Evolutionary conservation across 2,329 filamentous ascomycete genomes (phyloP).

Genomic region (Zelopaecilomyces penicillatus): DNA sequence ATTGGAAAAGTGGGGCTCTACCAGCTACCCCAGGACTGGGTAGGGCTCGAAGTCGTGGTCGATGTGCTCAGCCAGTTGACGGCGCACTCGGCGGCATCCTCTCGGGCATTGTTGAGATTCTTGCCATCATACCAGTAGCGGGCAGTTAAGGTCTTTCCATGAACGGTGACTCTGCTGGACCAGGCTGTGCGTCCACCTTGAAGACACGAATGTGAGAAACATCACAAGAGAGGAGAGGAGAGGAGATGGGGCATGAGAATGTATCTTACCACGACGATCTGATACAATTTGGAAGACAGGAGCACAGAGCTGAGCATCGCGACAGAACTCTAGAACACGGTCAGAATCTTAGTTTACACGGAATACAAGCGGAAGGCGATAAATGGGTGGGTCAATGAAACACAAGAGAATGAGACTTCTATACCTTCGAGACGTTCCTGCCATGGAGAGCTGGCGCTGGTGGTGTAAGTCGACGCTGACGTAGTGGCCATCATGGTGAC

Average conservation of each 20-base stretch:
- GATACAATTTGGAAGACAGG: conserved; percentile 65
- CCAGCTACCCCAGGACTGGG: conserved; percentile 16
- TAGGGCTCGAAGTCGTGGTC: conserved; percentile 21
- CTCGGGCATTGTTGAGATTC: conserved; percentile 77
- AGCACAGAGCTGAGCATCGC: conserved; percentile 39
- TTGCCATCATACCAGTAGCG: conserved; percentile 89
- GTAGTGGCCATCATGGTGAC: conserved; percentile 13
- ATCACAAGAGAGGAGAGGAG: not conserved
- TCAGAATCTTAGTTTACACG: too few species aligned
- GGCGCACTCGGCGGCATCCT: conserved; percentile 84
- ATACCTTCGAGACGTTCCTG: conserved; percentile 50
- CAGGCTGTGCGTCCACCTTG: conserved; percentile 82
- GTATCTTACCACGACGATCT: conserved; percentile 58
- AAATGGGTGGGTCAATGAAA: not conserved
- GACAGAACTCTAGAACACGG: conserved; percentile 50
- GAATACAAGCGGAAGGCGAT: too few species aligned
- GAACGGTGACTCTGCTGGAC: conserved; percentile 72
- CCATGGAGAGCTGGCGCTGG: conserved; percentile 31
- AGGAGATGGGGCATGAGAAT: too few species aligned
- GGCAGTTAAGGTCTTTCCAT: conserved; percentile 56
- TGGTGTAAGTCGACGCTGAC: conserved; percentile 18
- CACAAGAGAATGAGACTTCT: not conserved
- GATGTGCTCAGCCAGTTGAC: conserved; percentile 46
- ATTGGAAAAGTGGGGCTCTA: conserved; percentile 2
- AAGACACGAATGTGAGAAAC: not conserved